Evolutionary conservation across 805 yeast genomes (phyloP), one percentile per base, ranked within the genome.

Genomic region (Kluyveromyces nonfermentans): DNA sequence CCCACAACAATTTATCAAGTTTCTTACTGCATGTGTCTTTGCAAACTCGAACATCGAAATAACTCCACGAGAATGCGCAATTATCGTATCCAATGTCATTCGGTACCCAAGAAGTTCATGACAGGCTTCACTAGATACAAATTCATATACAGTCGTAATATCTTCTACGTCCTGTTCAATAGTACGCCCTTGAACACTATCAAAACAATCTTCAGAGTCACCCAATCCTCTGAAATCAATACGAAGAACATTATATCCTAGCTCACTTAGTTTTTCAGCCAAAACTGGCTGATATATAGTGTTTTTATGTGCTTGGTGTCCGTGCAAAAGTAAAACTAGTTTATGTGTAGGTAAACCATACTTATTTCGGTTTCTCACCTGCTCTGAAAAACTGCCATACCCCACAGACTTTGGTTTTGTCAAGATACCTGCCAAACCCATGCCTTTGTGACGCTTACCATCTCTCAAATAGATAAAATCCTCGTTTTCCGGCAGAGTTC

Each of bases 191-290:
- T 41, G 39, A 1, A 32, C 41, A 0, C 46, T 46, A 32, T 56
- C 59, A 10, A 43, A 46, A 45, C 57, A 57, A 3, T 49, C 79
- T 19, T 75, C 81, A 3, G 95, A 85, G 45, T 74, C 77, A 1
- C 97, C 97, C 60, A 93, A 82, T 6, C 82, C 84, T 44, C 96
- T 71, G 55, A 89, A 88, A 62, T 89, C 97, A 51, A 88, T 79
- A 50, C 97, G 68, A 40, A 86, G 70, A 3, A 82, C 74, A 56
- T 71, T 77, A 44, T 77, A 67, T 0, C 94, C 95, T 46, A 73
- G 59, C 14, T 73, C 72, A 1, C 88, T 79, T 43, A 89, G 59
- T 20, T 62, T 64, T 21, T 74, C 73, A 0, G 94, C 89, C 36
- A 86, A 61, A 14, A 64, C 53, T 20, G 75, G 73, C 50, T 82